These are phyloP conservation scores for Helicostylum pulchrum DNA, from an alignment of 192 early-diverging fungal species.

Conservation along the genomic window DNA sequence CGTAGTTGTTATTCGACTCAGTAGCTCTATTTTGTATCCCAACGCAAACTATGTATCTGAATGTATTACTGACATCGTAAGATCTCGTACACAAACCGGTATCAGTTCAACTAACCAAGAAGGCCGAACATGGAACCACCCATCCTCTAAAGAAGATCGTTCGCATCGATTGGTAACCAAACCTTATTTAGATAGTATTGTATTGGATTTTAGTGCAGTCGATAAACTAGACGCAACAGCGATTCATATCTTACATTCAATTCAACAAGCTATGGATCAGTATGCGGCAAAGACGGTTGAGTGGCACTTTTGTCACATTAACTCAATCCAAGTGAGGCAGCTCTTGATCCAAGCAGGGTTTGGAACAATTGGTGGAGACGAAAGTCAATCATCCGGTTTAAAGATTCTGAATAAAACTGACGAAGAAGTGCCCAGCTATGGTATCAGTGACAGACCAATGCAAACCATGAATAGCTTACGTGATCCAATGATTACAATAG, in stretches of 20 bases:
- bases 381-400: too few species aligned
- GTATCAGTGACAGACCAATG: too few species aligned
- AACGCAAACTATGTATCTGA: slow-evolving; percentile 59
- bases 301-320: slow-evolving; percentile 21
- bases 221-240: slow-evolving; percentile 78
- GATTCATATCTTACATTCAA: slow-evolving; percentile 69
- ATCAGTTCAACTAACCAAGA: not conserved
- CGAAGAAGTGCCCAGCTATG: too few species aligned
- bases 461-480: too few species aligned
- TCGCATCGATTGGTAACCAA: slow-evolving; percentile 13
- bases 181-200: slow-evolving; percentile 62
- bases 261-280: slow-evolving; percentile 9
- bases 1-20: slow-evolving; percentile 66
- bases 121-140: slow-evolving; percentile 16
- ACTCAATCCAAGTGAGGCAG: too few species aligned
- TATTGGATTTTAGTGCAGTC: slow-evolving; percentile 82
- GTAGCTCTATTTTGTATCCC: slow-evolving; percentile 70
- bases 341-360: too few species aligned
- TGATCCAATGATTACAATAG: too few species aligned
- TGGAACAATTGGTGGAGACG: too few species aligned
- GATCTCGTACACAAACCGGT: slow-evolving; percentile 17
- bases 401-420: too few species aligned
- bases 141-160: not conserved
- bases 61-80: slow-evolving; percentile 38
- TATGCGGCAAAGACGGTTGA: slow-evolving; percentile 17